phyloP scores from a whole-genome alignment of 768 basidiomycete genomes.

The Trametes maxima region DNA sequence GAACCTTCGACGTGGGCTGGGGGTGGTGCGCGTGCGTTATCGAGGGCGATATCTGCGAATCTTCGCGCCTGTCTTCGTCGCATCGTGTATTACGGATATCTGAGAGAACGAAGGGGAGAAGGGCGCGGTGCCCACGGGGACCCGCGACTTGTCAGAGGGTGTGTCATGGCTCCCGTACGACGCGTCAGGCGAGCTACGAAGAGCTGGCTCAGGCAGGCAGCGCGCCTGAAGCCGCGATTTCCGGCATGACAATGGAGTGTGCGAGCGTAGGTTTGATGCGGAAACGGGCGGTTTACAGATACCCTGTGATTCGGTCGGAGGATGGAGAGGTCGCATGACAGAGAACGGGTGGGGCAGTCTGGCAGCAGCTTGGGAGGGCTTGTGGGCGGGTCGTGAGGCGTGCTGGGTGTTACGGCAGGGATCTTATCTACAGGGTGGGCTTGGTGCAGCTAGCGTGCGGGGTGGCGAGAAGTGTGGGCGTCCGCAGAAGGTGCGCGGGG shows the following conservation, averaged over 20 bases:
- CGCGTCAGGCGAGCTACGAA: too few relatives aligned
- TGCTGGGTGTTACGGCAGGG: constrained; percentile 1
- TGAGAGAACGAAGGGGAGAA: too few relatives aligned
- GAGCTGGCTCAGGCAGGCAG: neutral
- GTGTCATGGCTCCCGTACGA: neutral
- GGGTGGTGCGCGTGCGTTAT: too few relatives aligned
- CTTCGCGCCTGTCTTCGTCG: too few relatives aligned
- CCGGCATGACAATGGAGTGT: neutral
- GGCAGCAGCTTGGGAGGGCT: neutral
- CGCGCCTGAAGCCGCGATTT: neutral
- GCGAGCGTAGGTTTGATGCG: neutral
- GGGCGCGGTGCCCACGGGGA: too few relatives aligned
- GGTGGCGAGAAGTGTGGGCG: constrained; percentile 1
- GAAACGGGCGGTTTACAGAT: neutral
- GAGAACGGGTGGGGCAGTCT: neutral
- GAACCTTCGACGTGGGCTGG: neutral
- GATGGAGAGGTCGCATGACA: constrained; percentile 1
- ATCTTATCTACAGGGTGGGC: neutral
- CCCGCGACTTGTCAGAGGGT: neutral
- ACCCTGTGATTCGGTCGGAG: neutral
- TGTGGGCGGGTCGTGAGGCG: neutral
- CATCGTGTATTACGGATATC: too few relatives aligned
- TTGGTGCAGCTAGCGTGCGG: neutral
- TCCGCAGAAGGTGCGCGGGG: neutral
- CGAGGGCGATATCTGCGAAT: too few relatives aligned